Evolutionary conservation across 805 yeast genomes (phyloP), one percentile per base, ranked within the genome.

Genomic region (Candida yuanshanica): DNA sequence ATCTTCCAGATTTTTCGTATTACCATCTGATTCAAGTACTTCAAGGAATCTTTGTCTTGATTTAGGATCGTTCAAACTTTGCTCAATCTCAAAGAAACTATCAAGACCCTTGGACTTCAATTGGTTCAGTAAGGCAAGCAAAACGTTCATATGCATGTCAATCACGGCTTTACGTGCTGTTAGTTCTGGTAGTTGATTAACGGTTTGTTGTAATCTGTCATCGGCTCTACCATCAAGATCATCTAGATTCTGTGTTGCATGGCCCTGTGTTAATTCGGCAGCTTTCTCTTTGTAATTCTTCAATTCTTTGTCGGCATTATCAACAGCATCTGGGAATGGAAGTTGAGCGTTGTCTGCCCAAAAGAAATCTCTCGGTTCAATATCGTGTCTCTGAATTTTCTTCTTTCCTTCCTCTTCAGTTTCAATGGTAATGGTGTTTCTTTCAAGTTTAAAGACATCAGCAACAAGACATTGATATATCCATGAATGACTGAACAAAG

Each of bases 251-350:
- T 81, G 70, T 3, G 80, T 77, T 17, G 77, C 79, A 2, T 95
- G 83, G 48, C 75, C 79, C 37, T 75, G 74, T 1, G 97, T 88
- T 38, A 95, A 71, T 44, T 84, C 95, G 46, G 81, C 83, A 2
- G 97, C 96, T 52, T 88, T 96, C 43, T 76, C 75, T 50, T 90
- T 91, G 64, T 93, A 93, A 41, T 73, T 70, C 44, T 82, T 78
- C 45, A 90, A 70, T 44, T 88, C 97, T 21, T 72, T 64, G 56
- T 93, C 98, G 17, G 95, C 95, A 62, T 87, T 87, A 61, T 93
- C 99, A 25, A 95, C 99, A n/a, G 95, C 98, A 59, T 91, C 97
- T 1, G 99, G 99, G 69, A 93, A 93, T 29, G 99, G 98, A 43
- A 87, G 66, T 38, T 83, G 83, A 11, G 95, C 72, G 63, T 93